Base-by-base conservation (phyloP, 345 rosid species). In the Acer yangbiense region DNA sequence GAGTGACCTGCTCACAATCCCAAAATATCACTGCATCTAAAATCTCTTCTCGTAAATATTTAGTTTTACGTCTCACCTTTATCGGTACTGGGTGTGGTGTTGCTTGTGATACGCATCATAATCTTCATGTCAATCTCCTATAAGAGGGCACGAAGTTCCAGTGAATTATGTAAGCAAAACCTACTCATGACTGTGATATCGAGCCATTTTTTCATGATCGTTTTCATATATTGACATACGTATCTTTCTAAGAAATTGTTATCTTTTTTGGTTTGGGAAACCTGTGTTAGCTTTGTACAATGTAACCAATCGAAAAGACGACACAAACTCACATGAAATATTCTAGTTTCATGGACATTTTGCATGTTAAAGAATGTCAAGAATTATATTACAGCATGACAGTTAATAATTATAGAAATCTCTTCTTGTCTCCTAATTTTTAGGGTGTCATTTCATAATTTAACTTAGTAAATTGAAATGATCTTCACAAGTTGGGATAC, bases 281-380 rank as follows among this genome's bases (percentile, higher is more conserved):
- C 44, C 74, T 25, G 62, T 10, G 62, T 41, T 14, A 29, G 70
- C 44, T 72, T 23, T 50, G 70, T 76, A 50, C 77, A 72, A 44
- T 44, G 77, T 41, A 70, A 23, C 48, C 71, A 66, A 69, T 74
- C 64, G 52, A 52, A 52, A 75, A 65, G 79, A 58, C 54, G 79
- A 58, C 54, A 2, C 10, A 50, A 23, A 2, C 39, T 62, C 66
- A 63, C 8, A 25, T 25, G 66, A 25, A 63, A 12, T 23, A 35
- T 35, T 6, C 27, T 63, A 23, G 29, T 2, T 50, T 50, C 14
- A 27, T 25, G 39, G 39, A 6, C 9, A 69, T 21, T 69, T 67
- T 11, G 29, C 20, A 43, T 20, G 12, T 43, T 43, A 43, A 23
- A 68, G 54, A 10, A 43, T 9, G 20, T 27, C 46, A 35, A 35